These are phyloP conservation scores for Cladophialophora immunda DNA, from an alignment of 2,329 filamentous ascomycete species.

Conservation along the genomic window DNA sequence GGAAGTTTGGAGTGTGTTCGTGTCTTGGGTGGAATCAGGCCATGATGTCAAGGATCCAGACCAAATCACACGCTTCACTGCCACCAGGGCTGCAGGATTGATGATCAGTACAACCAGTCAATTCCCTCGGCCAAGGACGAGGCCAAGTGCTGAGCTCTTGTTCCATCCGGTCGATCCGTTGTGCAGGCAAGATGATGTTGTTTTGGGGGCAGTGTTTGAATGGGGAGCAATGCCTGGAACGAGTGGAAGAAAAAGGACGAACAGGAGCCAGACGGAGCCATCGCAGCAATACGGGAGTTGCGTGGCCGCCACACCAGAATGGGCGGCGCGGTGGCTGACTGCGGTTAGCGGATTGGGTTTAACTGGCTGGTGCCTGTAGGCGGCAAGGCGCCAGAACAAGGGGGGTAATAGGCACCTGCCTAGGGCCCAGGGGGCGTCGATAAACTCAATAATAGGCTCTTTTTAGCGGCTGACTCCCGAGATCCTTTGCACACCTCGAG, in stretches of 20 bases:
- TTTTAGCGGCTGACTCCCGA: background rate
- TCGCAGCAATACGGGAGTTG: background rate
- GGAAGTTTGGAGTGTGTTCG: background rate
- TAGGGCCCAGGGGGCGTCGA: background rate
- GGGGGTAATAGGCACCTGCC: background rate
- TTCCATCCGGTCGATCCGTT: conserved; percentile 18
- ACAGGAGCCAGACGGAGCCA: background rate
- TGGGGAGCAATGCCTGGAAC: background rate
- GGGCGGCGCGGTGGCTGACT: background rate
- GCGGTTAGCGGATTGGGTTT: background rate
- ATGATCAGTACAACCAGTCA: background rate
- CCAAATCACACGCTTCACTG: conserved; percentile 12
- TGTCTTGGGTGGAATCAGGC: background rate
- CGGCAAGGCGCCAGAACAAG: background rate
- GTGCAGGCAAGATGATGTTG: background rate
- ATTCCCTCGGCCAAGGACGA: background rate
- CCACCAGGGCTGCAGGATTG: background rate
- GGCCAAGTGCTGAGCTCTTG: background rate
- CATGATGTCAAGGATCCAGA: conserved; percentile 17
- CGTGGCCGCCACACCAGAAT: background rate
- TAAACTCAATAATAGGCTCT: background rate
- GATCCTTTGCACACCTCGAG: background rate
- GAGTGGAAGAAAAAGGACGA: background rate
- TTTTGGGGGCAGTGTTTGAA: background rate
- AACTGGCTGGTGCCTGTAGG: background rate